Conservation (phyloP, 176 grass and related monocot species). For the Eragrostis curvula region DNA sequence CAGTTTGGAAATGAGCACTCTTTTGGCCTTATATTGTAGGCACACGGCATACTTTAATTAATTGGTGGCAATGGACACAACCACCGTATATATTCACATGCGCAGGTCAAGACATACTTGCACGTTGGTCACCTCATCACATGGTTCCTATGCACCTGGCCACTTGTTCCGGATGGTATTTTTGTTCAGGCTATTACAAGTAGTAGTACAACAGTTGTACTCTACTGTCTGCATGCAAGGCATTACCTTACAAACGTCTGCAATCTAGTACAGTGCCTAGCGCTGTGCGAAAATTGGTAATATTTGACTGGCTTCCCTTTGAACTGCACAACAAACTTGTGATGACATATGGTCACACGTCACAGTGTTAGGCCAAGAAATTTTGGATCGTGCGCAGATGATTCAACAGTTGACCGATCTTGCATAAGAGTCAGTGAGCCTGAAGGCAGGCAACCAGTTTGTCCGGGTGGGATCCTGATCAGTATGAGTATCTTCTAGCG, state of each 20-base stretch:
- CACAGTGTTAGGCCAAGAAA: slow-evolving; percentile 14
- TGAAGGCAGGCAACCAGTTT: slow-evolving; percentile 16
- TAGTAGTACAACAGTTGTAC: neutral
- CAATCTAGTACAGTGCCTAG: too few species aligned
- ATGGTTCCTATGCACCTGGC: slow-evolving; percentile 33
- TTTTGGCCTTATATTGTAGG: neutral
- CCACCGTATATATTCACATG: slow-evolving; percentile 34
- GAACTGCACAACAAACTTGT: neutral
- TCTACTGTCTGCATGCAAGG: neutral
- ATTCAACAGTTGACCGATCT: slow-evolving; percentile 17
- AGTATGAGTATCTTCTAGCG: slow-evolving; percentile 7
- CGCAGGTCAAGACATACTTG: slow-evolving; percentile 32
- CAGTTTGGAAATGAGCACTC: slow-evolving; percentile 3
- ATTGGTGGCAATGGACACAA: slow-evolving; percentile 11
- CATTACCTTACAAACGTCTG: neutral
- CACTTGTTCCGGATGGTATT: slow-evolving; percentile 5
- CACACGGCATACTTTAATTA: neutral
- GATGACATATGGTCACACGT: slow-evolving; percentile 28
- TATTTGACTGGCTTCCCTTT: slow-evolving; percentile 3
- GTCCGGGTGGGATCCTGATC: slow-evolving; percentile 30
- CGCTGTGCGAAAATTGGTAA: too few species aligned
- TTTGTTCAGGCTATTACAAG: neutral
- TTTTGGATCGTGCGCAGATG: slow-evolving; percentile 34
- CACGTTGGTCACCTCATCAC: slow-evolving; percentile 41
- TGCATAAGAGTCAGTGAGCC: slow-evolving; percentile 6